Evolutionary conservation across 805 yeast species (phyloP).

Genomic region (Myxozyma neotropica): DNA sequence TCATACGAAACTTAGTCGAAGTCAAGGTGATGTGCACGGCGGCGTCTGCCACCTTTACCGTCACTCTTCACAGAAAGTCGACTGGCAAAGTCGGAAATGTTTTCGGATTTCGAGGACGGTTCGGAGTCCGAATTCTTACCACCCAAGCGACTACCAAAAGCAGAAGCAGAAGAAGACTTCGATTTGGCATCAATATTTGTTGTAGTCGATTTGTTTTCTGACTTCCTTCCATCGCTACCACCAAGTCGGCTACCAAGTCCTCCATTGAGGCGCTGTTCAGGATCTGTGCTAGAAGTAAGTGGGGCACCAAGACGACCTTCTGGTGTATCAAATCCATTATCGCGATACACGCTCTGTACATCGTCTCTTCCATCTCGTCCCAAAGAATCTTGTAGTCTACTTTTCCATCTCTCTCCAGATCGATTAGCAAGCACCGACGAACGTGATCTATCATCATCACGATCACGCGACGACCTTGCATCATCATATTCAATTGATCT

Average conservation of each 20-base stretch:
- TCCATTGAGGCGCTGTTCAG: not conserved
- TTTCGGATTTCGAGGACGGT: not conserved
- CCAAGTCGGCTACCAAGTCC: not conserved
- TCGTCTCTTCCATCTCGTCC: not conserved
- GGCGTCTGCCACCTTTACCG: conserved; percentile 7
- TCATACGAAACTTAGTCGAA: conserved; percentile 16
- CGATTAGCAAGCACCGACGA: too few relatives aligned
- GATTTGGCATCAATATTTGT: not conserved
- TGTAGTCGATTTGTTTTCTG: not conserved
- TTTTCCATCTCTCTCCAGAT: too few relatives aligned
- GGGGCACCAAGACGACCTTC: conserved; percentile 1
- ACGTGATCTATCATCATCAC: too few relatives aligned
- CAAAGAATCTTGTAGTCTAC: too few relatives aligned
- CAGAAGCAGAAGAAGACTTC: not conserved
- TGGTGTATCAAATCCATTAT: not conserved
- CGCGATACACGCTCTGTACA: not conserved
- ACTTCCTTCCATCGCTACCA: not conserved
- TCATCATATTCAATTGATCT: not conserved
- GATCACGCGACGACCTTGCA: not conserved
- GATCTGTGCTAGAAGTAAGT: not conserved
- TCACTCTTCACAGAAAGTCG: not conserved
- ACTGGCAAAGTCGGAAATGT: conserved; percentile 10
- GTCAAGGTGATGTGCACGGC: conserved; percentile 31
- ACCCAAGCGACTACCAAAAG: conserved; percentile 1
- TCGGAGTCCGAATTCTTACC: not conserved